Percentiles rank a stretch among this genome's conserved stretches.
These are phyloP conservation scores for Psilocybe subaeruginosa DNA, from an alignment of 768 basidiomycete genomes.

Conservation along the genomic window DNA sequence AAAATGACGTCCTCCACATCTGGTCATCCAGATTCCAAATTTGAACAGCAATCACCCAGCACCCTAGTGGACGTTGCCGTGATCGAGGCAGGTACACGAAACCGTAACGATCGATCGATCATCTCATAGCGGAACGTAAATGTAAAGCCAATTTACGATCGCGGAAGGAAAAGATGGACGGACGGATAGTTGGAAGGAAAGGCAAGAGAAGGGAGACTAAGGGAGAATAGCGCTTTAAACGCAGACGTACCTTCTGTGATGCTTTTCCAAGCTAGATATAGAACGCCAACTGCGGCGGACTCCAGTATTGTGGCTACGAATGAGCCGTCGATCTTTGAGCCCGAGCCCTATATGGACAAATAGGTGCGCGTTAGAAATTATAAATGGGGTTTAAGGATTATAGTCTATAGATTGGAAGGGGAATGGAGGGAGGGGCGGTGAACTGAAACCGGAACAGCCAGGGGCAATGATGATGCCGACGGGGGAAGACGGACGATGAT, in stretches of 20 bases:
- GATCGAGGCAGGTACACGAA: too few species aligned
- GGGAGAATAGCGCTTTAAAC: not conserved
- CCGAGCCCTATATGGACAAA: constrained; percentile 50
- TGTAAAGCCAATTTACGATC: not conserved
- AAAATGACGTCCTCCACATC: too few species aligned
- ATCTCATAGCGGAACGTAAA: constrained; percentile 1
- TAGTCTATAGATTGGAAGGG: not conserved
- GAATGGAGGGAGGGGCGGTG: not conserved
- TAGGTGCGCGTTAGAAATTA: not conserved
- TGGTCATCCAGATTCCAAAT: too few species aligned
- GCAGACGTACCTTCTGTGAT: constrained; percentile 79
- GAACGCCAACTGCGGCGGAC: constrained; percentile 65
- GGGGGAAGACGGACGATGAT: too few species aligned
- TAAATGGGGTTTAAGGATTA: not conserved
- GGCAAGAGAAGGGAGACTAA: too few species aligned
- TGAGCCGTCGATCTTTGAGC: constrained; percentile 77
- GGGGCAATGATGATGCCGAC: not conserved
- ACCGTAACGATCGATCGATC: not conserved
- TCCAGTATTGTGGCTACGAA: constrained; percentile 88
- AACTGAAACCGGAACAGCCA: not conserved
- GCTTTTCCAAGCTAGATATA: constrained; percentile 84
- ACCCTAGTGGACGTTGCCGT: not conserved
- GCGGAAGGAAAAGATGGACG: constrained; percentile 1
- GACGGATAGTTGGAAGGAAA: not conserved
- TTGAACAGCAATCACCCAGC: too few species aligned